Percentiles rank a stretch among this genome's conserved stretches.
These are phyloP conservation scores for Brasilioporus rufonigricans DNA, from an alignment of 768 basidiomycete genomes.

Conservation along the genomic window DNA sequence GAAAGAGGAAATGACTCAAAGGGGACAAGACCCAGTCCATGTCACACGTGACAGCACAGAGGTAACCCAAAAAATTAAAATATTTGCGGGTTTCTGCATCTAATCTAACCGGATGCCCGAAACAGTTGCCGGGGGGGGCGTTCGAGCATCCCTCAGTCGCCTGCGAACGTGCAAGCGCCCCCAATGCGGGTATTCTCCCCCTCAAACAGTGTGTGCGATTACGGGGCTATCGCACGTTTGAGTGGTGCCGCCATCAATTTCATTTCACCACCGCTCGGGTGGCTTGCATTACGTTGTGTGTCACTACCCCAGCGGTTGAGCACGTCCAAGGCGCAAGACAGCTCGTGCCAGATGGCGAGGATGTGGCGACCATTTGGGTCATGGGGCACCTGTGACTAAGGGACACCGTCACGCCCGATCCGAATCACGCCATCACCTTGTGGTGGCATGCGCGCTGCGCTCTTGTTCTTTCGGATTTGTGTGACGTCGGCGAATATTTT, in stretches of 20 bases:
- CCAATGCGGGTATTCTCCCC: background rate
- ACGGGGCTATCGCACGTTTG: constrained; percentile 16
- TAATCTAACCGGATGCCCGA: constrained; percentile 7
- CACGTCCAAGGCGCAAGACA: background rate
- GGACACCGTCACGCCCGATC: background rate
- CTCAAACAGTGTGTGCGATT: background rate
- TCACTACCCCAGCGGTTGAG: background rate
- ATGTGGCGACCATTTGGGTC: constrained; percentile 11
- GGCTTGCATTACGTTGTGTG: constrained; percentile 1
- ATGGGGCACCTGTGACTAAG: constrained; percentile 1
- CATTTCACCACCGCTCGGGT: background rate
- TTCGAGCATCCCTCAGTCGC: background rate
- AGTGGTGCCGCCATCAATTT: background rate
- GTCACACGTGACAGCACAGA: constrained; percentile 23
- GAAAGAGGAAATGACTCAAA: constrained; percentile 34
- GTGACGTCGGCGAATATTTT: constrained; percentile 1
- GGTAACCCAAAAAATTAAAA: background rate
- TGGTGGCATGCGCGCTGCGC: background rate
- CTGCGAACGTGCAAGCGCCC: constrained; percentile 17
- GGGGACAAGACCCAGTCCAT: constrained; percentile 25
- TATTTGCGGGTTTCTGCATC: constrained; percentile 2
- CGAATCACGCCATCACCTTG: constrained; percentile 15
- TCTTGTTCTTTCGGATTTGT: background rate
- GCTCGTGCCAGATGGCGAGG: constrained; percentile 8
- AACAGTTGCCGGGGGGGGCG: no score